Conservation (phyloP, 805 yeast genomes). For the Nakazawaea sp. region DNA sequence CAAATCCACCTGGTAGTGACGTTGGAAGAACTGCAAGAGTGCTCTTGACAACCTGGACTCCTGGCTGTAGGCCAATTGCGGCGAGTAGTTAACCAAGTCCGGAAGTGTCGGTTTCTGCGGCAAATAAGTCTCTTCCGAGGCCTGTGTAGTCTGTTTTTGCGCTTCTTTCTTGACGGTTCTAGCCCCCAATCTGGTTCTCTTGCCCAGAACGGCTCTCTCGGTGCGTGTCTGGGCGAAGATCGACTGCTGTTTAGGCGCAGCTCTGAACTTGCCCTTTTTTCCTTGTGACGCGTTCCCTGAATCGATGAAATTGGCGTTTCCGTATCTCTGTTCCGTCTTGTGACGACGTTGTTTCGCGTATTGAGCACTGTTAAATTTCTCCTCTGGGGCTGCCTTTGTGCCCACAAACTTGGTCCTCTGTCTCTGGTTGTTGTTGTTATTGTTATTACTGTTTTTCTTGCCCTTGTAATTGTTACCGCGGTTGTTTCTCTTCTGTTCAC, state of each 20-base stretch:
- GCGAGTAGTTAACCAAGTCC: conserved; percentile 8
- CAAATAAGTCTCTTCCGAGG: neutral
- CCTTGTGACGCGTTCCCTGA: neutral
- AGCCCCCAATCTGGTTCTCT: conserved; percentile 1
- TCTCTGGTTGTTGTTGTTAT: neutral
- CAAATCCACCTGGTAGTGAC: conserved; percentile 8
- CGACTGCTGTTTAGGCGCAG: neutral
- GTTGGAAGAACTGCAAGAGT: conserved; percentile 2
- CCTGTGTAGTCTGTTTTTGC: neutral
- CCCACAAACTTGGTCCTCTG: neutral
- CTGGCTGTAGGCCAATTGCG: conserved; percentile 6
- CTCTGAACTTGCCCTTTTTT: neutral
- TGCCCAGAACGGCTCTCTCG: conserved; percentile 1
- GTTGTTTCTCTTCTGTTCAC: neutral
- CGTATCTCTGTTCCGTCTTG: conserved; percentile 1
- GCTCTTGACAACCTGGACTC: conserved; percentile 10
- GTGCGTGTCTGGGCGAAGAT: neutral
- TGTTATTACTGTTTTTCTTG: neutral
- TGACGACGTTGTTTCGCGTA: conserved; percentile 6
- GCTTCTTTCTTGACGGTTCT: neutral
- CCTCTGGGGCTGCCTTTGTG: neutral
- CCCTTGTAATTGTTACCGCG: neutral
- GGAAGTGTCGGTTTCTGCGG: conserved; percentile 7
- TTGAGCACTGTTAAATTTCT: conserved; percentile 1
- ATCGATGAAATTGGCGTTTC: conserved; percentile 1